These are phyloP conservation scores for Caryopteris hybrid DNA, from an alignment of 305 asterid species.

Conservation along the genomic window DNA sequence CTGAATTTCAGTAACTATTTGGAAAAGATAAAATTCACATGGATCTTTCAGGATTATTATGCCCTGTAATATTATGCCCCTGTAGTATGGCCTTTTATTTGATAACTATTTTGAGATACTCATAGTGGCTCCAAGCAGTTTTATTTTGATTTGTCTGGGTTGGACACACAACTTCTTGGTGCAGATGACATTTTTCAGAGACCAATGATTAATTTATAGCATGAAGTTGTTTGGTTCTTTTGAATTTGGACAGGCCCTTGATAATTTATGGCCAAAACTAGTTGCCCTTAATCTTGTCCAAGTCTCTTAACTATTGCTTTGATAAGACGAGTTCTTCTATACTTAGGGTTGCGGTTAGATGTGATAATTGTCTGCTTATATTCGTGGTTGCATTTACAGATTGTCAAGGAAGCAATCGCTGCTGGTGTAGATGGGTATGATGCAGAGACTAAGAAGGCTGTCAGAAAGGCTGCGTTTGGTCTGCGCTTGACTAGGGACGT, in stretches of 20 bases:
- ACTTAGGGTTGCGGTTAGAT: not conserved
- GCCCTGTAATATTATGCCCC: no score
- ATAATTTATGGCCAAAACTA: not conserved
- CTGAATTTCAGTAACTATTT: not conserved
- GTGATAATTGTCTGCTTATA: conserved; percentile 6
- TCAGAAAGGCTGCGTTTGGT: conserved; percentile 92
- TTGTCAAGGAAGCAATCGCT: conserved; percentile 82
- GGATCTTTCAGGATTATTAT: conserved; percentile 10
- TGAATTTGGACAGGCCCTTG: not conserved
- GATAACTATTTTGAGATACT: not conserved
- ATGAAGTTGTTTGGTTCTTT: not conserved
- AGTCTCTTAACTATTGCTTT: not conserved
- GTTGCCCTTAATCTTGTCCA: not conserved
- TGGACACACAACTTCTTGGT: not conserved
- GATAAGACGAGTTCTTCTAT: not conserved
- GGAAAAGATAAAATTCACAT: not conserved
- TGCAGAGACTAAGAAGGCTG: conserved; percentile 58
- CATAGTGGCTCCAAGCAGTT: not conserved
- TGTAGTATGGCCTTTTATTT: no score
- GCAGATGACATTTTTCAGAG: not conserved
- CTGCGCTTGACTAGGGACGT: conserved; percentile 87
- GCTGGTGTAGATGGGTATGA: conserved; percentile 83
- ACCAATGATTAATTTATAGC: not conserved
- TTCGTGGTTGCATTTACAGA: conserved; percentile 33
- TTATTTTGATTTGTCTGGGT: not conserved